Evolutionary conservation across 2,329 filamentous ascomycete genomes (phyloP), one percentile per base, ranked within the genome.

Genomic region (Botrytis pseudocinerea): DNA sequence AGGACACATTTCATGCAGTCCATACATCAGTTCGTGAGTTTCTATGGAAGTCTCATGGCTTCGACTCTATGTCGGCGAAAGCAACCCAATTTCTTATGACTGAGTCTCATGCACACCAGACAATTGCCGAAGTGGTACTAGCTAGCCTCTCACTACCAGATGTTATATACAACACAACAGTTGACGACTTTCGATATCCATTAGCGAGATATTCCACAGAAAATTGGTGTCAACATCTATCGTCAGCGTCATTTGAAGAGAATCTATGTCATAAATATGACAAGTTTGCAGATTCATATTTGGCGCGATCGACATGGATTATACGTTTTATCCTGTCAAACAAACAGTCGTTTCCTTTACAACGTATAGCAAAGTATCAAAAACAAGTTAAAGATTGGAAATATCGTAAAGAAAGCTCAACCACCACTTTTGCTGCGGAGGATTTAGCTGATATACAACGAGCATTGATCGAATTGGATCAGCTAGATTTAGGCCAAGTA

Each of bases 371-470:
- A 14, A 72, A 61, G 48, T 60, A 61, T 51, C 70, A 72, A 22
- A 72, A 72, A 28, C 62, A 72, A 25, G 70, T 72, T 0, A 44
- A 32, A 7, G 51, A 69, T 46, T 72, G 70, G 70, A 69, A 46
- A 8, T 4, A 51, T 54, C 16, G 40, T 1, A 68, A 68, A 42
- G 70, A 62, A 22, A 25, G 32, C 4, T 51, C 54, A 9, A 51
- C 35, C 6, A 44, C 62, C 25, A 66, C 54, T 32, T 72, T 72
- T 42, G 35, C 40, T 5, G 62, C 54, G 10, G 70, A 72, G 7
- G 70, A 72, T 48, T 20, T 72, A 51, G 70, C 70, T 25, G 70
- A 72, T 69, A 72, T 72, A 22, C 62, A 72, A 40, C 40, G 70
- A 16, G 70, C 70, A 28, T 28, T 72, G 32, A 72, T 69, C 18